Evolutionary conservation across 208 protist species (phyloP), one percentile per base, ranked within the genome.

Genomic region (Wallacemonas sp.): DNA sequence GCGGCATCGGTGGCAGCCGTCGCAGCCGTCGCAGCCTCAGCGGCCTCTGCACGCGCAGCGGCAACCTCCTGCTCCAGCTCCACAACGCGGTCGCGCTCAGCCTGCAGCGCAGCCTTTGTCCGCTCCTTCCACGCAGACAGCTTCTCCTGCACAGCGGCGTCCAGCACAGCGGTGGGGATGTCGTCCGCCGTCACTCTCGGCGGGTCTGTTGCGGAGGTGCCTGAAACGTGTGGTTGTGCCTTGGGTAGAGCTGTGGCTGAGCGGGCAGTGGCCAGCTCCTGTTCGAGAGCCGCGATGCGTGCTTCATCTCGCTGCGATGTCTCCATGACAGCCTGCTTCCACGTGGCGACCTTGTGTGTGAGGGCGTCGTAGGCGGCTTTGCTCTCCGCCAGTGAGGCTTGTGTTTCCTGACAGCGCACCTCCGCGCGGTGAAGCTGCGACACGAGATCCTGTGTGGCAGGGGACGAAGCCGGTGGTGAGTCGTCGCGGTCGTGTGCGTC

Each of bases 101-200:
- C 67, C 27, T 63, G 36, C 67, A 76, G 66, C n/a, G 68, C 61
- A 0, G 44, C 36, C 26, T 69, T 74, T 2, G 71, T 65, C 1
- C 67, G 72, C 27, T 78, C 76, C 55, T 78, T 73, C 76, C 80
- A 87, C 26, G 48, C 44, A 1, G 53, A 45, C 1, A 79, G 46
- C 44, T 79, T 75, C 1, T 30, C 52, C 37, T 70, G 73, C 13
- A 87, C 68, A 19, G 77, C 76, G 24, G 17, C 39, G 37, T 62
- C 55, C 27, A 57, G 24, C 50, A 57, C 50, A 57, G 9, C 50
- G 17, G 50, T 32, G 32, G 50, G 50, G 50, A 57, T 38, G 32
- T 57, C 50, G 1, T 5, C 50, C 3, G 34, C 50, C 3, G 29
- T 57, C 29, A 37, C n/a, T n/a, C n/a, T n/a, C n/a, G n/a, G n/a